Percentiles rank a stretch among this genome's conserved stretches.
phyloP scores from a whole-genome alignment of 768 basidiomycete genomes.

The Imleria badia region DNA sequence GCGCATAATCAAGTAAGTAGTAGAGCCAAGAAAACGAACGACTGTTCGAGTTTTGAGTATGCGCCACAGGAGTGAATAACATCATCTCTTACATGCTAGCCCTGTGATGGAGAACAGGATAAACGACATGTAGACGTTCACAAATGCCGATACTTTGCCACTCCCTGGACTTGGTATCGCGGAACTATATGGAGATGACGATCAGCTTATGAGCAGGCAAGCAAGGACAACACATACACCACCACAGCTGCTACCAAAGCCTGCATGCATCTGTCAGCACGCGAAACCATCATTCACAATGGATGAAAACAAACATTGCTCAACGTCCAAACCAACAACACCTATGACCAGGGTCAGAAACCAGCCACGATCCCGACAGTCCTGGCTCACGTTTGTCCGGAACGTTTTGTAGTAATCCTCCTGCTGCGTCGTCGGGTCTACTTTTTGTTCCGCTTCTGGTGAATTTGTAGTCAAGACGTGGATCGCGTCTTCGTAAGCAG shows the following conservation, averaged over 20 bases:
- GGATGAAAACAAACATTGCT: conserved; percentile 61
- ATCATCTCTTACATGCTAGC: conserved; percentile 67
- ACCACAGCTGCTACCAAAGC: conserved; percentile 74
- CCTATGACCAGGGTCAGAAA: conserved; percentile 35
- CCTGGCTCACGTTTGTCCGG: conserved; percentile 70
- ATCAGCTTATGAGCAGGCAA: background rate
- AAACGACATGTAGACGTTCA: conserved; percentile 87
- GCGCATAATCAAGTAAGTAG: conserved; percentile 81
- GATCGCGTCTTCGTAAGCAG: conserved; percentile 88
- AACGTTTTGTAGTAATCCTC: conserved; percentile 89
- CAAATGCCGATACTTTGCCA: conserved; percentile 17
- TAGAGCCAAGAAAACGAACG: conserved; percentile 79
- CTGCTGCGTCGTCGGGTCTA: conserved; percentile 61
- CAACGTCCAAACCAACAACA: conserved; percentile 85
- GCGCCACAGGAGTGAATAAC: background rate
- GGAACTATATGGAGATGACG: background rate
- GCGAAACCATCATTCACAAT: background rate
- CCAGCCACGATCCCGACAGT: conserved; percentile 9
- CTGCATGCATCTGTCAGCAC: conserved; percentile 32
- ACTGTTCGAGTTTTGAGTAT: conserved; percentile 44
- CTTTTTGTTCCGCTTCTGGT: conserved; percentile 64
- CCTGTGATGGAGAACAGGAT: conserved; percentile 85
- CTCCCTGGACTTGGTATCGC: no score
- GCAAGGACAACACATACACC: conserved; percentile 46
- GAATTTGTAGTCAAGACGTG: conserved; percentile 79